Evolutionary conservation across 257 asterid genomes (phyloP).

Genomic region (Forsythia suspensa): DNA sequence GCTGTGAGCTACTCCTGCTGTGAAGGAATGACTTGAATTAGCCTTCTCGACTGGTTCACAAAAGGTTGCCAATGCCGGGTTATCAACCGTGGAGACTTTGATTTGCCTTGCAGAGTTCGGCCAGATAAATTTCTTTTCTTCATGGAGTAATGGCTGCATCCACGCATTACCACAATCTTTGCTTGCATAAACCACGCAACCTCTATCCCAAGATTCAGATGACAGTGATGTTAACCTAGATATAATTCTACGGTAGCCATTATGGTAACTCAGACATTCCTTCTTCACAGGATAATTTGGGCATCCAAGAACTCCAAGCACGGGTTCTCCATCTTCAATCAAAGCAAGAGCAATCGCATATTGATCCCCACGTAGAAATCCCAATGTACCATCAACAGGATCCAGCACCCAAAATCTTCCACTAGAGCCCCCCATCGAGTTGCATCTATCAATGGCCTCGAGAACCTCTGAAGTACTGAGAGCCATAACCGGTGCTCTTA

Average conservation of each 20-base stretch:
- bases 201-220: conserved; percentile 47
- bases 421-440: conserved; percentile 46
- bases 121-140: conserved; percentile 57
- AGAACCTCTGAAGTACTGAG: conserved; percentile 55
- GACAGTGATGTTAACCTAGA: conserved; percentile 39
- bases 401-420: conserved; percentile 88
- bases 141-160: conserved; percentile 71
- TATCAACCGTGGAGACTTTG: conserved; percentile 62
- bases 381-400: conserved; percentile 85
- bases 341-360: conserved; percentile 80
- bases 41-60: conserved; percentile 92
- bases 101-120: conserved; percentile 64
- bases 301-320: conserved; percentile 89
- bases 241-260: conserved; percentile 52
- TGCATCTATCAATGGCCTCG: conserved; percentile 70
- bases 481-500: conserved; percentile 40
- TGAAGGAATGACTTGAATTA: conserved; percentile 81
- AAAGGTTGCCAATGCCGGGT: conserved; percentile 78
- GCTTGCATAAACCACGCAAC: conserved; percentile 67
- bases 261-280: conserved; percentile 60
- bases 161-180: conserved; percentile 66
- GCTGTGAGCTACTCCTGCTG: conserved; percentile 82
- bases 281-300: conserved; percentile 81
- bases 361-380: conserved; percentile 88
- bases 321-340: conserved; percentile 77